These are phyloP conservation scores for Rhipidocladum racemiflorum DNA, from an alignment of 176 grass and related monocot species.

Conservation along the genomic window DNA sequence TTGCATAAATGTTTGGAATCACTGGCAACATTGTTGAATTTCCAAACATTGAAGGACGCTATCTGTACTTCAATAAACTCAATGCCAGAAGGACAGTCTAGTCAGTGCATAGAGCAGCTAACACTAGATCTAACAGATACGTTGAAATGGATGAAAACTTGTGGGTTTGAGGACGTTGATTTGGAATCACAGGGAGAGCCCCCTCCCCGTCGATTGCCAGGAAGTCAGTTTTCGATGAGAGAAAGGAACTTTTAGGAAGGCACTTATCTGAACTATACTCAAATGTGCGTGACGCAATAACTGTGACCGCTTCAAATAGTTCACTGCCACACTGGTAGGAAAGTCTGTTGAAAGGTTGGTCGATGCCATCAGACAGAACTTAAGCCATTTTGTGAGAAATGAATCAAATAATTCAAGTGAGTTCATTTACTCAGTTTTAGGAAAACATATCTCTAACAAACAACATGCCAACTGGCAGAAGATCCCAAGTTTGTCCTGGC, in stretches of 20 bases:
- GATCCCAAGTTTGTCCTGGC: conserved; percentile 51
- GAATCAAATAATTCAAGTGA: conserved; percentile 45
- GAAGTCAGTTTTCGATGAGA: conserved; percentile 44
- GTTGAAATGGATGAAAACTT: conserved; percentile 64
- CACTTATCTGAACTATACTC: conserved; percentile 78
- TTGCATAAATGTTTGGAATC: conserved; percentile 60
- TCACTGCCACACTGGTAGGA: conserved; percentile 59
- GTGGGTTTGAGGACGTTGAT: conserved; percentile 29
- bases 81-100: conserved; percentile 85
- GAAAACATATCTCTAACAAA: conserved; percentile 32
- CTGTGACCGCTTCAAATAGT: conserved; percentile 70
- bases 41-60: conserved; percentile 48
- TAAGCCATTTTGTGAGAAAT: conserved; percentile 59
- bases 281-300: conserved; percentile 67
- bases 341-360: conserved; percentile 81
- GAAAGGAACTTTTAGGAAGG: conserved; percentile 63
- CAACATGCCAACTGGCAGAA: conserved; percentile 40
- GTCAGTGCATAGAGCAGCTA: conserved; percentile 73
- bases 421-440: conserved; percentile 48
- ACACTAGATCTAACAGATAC: conserved; percentile 61
- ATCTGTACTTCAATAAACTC: conserved; percentile 69
- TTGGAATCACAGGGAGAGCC: conserved; percentile 8
- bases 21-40: conserved; percentile 53
- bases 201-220: conserved; percentile 7
- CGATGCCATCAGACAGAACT: conserved; percentile 52